phyloP scores from a whole-genome alignment of 257 asterid species.

The Sherardia arvensis region DNA sequence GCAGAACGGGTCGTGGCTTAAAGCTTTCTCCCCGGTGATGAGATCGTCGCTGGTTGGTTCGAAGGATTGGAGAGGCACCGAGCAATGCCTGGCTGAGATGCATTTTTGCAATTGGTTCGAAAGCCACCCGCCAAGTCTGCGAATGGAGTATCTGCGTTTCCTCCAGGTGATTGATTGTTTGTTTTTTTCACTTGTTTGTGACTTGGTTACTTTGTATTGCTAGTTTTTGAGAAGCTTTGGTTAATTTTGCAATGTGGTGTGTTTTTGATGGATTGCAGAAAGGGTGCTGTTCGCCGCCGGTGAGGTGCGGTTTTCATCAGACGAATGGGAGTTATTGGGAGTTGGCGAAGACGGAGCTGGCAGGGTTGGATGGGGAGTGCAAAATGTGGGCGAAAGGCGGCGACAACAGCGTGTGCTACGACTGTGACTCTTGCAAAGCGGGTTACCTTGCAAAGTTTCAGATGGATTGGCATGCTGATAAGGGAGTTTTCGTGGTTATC shows the following conservation, averaged over 20 bases:
- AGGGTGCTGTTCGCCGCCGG: constrained; percentile 28
- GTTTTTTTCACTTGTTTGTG: not conserved
- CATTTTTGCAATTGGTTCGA: constrained; percentile 10
- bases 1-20: constrained; percentile 15
- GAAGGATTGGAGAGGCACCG: constrained; percentile 8
- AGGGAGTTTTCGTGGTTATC: constrained; percentile 1
- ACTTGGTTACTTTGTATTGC: not conserved
- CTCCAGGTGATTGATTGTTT: constrained; percentile 20
- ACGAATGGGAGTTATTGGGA: constrained; percentile 13
- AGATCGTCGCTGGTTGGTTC: constrained; percentile 12
- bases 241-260: not conserved
- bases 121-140: not conserved
- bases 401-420: constrained; percentile 15
- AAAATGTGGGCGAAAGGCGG: constrained; percentile 7
- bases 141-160: constrained; percentile 9
- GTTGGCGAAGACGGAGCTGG: constrained; percentile 5
- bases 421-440: constrained; percentile 31
- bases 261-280: constrained; percentile 3
- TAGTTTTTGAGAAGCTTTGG: too few species aligned
- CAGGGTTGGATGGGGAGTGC: constrained; percentile 14
- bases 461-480: constrained; percentile 16
- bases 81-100: constrained; percentile 10
- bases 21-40: constrained; percentile 16
- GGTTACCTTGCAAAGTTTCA: constrained; percentile 23
- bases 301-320: constrained; percentile 12